Evolutionary conservation across 805 yeast species (phyloP).

Genomic region (Candida pseudoglaebosa): DNA sequence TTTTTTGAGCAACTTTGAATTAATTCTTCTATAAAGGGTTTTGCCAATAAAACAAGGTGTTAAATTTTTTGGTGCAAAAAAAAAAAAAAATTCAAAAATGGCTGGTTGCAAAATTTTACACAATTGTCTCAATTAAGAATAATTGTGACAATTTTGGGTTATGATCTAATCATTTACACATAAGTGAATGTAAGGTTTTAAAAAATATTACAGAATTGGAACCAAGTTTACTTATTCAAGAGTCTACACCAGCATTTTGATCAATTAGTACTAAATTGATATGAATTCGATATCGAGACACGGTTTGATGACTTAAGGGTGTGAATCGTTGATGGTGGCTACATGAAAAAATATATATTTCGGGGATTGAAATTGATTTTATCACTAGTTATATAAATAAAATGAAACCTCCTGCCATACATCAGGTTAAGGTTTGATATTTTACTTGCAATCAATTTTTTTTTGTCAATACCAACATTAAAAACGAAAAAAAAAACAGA

Average conservation of each 20-base stretch:
- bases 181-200: not conserved
- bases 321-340: no score
- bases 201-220: not conserved
- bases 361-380: not conserved
- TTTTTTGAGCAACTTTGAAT: no score
- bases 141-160: not conserved
- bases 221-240: not conserved
- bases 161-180: not conserved
- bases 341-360: no score
- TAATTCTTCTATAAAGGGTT: no score
- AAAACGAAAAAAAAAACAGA: no score
- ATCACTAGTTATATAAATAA: not conserved
- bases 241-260: not conserved
- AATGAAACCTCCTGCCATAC: not conserved
- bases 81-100: not conserved
- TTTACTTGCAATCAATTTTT: no score
- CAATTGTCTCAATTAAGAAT: not conserved
- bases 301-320: no score
- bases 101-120: not conserved
- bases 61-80: not conserved
- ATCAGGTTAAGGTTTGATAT: not conserved
- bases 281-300: no score
- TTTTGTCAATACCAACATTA: no score
- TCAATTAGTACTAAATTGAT: no score
- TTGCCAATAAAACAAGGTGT: not conserved